Conservation (phyloP, 129 eudicot species). For the Solidago caesia region DNA sequence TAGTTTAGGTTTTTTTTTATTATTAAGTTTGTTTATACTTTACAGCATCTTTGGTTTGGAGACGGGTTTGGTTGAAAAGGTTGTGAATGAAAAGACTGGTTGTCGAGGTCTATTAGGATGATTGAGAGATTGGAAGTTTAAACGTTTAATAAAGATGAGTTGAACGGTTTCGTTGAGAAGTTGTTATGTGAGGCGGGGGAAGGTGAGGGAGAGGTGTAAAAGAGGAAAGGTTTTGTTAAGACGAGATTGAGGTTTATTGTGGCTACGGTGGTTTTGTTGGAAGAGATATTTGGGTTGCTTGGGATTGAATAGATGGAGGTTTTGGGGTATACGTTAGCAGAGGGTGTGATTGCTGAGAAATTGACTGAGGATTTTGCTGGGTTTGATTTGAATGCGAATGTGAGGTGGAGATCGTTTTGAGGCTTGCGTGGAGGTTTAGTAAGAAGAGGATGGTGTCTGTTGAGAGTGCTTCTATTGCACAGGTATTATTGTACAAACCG, state of each 20-base stretch:
- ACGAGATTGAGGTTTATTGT: constrained; percentile 60
- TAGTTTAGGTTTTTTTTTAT: too few species aligned
- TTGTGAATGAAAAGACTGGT: constrained; percentile 42
- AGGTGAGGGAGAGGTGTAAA: too few species aligned
- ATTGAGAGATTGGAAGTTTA: constrained; percentile 82
- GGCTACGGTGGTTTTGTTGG: constrained; percentile 67
- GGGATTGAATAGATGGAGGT: constrained; percentile 71
- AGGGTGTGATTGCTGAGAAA: constrained; percentile 81
- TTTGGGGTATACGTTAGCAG: constrained; percentile 78
- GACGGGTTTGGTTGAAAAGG: constrained; percentile 51
- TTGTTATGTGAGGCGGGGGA: too few species aligned
- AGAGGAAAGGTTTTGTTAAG: constrained; percentile 56
- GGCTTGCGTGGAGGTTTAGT: constrained; percentile 71
- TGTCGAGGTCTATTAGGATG: constrained; percentile 74
- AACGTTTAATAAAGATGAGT: constrained; percentile 54
- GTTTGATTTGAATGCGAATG: constrained; percentile 61
- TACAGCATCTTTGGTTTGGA: too few species aligned
- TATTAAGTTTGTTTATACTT: too few species aligned
- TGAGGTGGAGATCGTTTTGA: constrained; percentile 71
- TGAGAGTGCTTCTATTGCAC: constrained; percentile 58
- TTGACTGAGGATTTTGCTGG: constrained; percentile 43
- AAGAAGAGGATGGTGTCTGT: constrained; percentile 70
- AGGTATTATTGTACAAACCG: constrained; percentile 32
- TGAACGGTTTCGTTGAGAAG: constrained; percentile 52
- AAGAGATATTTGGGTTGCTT: constrained; percentile 64